phyloP scores from a whole-genome alignment of 306 rosid genomes.

The Cicer chorassanicum region DNA sequence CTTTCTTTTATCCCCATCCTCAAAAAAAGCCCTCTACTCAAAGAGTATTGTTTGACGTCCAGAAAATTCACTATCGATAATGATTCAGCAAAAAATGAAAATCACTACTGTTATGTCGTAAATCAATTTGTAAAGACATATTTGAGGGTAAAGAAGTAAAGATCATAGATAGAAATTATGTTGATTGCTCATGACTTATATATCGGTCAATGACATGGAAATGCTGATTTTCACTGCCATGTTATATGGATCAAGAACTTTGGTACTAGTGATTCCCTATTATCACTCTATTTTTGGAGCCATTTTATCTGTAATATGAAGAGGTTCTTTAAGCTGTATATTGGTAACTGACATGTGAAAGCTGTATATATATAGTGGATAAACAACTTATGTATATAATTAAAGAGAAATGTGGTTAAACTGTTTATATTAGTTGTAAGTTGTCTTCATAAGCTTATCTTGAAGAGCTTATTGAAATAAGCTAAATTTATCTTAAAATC shows the following conservation, averaged over 20 bases:
- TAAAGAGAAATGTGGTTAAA: neutral
- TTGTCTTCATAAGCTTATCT: neutral
- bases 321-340: too few relatives aligned
- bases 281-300: neutral
- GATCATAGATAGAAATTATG: neutral
- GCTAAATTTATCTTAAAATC: too few relatives aligned
- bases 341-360: too few relatives aligned
- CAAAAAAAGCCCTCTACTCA: too few relatives aligned
- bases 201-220: conserved; percentile 26
- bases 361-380: too few relatives aligned
- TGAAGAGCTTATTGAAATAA: too few relatives aligned
- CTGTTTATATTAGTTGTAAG: neutral
- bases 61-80: too few relatives aligned
- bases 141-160: neutral
- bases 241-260: neutral
- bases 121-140: neutral
- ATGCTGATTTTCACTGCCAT: conserved; percentile 16
- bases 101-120: conserved; percentile 8
- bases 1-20: neutral
- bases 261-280: neutral
- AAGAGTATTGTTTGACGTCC: too few relatives aligned
- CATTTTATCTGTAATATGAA: too few relatives aligned
- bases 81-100: neutral
- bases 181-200: neutral
- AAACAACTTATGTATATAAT: too few relatives aligned